Base-by-base conservation (phyloP, 2,329 filamentous ascomycete species). In the Fusarium pseudoanthophilum region DNA sequence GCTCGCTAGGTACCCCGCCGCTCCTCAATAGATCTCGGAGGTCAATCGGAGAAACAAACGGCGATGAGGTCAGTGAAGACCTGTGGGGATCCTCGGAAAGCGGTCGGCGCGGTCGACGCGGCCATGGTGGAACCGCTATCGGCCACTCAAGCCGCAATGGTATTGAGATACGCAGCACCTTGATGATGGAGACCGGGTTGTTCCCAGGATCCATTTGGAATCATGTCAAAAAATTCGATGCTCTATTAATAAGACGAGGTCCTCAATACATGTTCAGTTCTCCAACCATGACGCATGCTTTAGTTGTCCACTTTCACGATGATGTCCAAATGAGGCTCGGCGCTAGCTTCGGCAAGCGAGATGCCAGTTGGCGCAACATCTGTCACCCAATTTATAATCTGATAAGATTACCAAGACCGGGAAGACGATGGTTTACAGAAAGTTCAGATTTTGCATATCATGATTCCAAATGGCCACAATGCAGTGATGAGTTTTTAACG, bases 1-100 rank as follows among this genome's bases (percentile, higher is more conserved):
- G 43, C 56, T 43, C 32, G 39, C 46, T 43, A 34, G 48, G 21
- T 51, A 24, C 71, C 57, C 60, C 52, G 48, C 59, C 45, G 56
- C 61, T 49, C 43, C 65, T 63, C 49, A 46, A 48, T 59, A 39
- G 28, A 28, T 52, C 63, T 77, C 74, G 75, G 75, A 69, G 67
- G 64, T 62, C 67, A 58, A 72, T 77, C 75, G 75, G 75, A 76
- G 67, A 51, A 75, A 67, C 69, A 70, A 66, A 40, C 26, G 55
- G 62, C 64, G 28, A 77, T 77, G 75, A 77, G 72, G 72, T 77
- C 75, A 77, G 74, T 76, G 64, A 70, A 61, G 69, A 32, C 42
- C 37, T 76, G 75, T 75, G 75, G 75, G 61, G 59, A 66, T 62
- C n/a, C 39, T 64, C 73, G 64, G 64, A 72, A 69, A 59, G 73